Percentiles rank a stretch among this genome's conserved stretches.
phyloP scores from a whole-genome alignment of 2,329 filamentous ascomycete genomes.

The Colletotrichum chrysophilum region DNA sequence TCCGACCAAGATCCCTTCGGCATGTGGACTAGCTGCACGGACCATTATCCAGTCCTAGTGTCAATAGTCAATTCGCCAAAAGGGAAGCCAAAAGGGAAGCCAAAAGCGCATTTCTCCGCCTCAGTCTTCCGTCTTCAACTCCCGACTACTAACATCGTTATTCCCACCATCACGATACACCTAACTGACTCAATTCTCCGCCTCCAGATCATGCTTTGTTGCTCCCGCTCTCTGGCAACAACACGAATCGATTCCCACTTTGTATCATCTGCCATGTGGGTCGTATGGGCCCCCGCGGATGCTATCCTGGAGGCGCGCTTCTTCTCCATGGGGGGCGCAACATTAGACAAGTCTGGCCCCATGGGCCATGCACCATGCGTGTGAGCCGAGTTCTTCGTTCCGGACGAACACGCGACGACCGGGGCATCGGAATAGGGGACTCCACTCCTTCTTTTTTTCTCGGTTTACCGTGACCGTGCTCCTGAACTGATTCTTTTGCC shows the following conservation, averaged over 20 bases:
- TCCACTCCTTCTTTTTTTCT: slow-evolving; percentile 3
- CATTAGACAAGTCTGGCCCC: background rate
- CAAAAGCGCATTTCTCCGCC: slow-evolving; percentile 6
- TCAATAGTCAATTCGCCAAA: background rate
- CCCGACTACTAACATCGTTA: background rate
- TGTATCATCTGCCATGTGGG: slow-evolving; percentile 2
- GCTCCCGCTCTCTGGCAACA: background rate
- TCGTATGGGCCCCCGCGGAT: slow-evolving; percentile 15
- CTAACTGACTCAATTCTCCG: slow-evolving; percentile 19
- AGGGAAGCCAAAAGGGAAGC: background rate
- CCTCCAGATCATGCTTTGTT: background rate
- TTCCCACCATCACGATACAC: background rate
- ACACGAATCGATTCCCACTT: background rate
- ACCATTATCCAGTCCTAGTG: background rate
- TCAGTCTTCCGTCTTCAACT: background rate
- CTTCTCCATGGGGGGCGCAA: slow-evolving; percentile 17
- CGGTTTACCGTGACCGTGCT: background rate
- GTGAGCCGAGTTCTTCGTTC: background rate
- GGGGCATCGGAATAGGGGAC: background rate
- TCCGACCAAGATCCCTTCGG: background rate
- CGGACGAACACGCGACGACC: slow-evolving; percentile 10
- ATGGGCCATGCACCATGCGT: background rate
- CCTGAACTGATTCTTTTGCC: background rate
- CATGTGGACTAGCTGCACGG: background rate
- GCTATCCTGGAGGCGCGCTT: background rate